Evolutionary conservation across 768 basidiomycete species (phyloP), one percentile per base, ranked within the genome.

Genomic region (Crepidotus variabilis): DNA sequence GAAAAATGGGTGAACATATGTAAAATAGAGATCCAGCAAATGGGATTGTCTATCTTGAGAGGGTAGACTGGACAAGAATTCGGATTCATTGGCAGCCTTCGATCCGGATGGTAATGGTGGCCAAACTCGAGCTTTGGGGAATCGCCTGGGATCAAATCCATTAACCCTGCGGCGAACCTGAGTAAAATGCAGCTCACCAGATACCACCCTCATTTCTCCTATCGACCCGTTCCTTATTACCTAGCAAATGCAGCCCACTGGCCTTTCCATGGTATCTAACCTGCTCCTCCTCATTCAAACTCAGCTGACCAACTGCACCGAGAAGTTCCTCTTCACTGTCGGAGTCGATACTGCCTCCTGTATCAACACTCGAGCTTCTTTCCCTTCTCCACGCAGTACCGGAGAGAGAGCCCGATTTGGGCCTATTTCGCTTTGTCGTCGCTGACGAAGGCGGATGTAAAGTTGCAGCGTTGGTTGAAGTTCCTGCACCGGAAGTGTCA

Each of bases 61-160:
- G 0, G 91, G 92, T n/a, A 94, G 67, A 24, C 73, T 65, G 8
- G 72, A 65, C 11, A 64, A 65, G 49, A 69, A 70, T 18, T 77
- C 72, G 18, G 78, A 78, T 16, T 70, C 74, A 18, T 66, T 57
- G 11, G 65, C 61, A 10, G 66, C 56, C 43, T 67, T 65, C 21
- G 69, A 68, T 49, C 63, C 67, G 18, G 77, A 70, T 3, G 75
- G 71, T 18, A 75, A 61, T 2, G 85, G 85, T 0, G 93, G 93
- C 93, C 93, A 95, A 22, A 94, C 88, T n/a, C 92, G 80, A 2
- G 92, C 88, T 61, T 85, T 86, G 0, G 93, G 92, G 71, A 95
- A 94, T 24, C 86, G 84, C 87, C 82, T 91, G 64, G 5, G 53
- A 64, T 59, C 28, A 32, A 6, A 7, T 47, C n/a, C 58, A 56